A percentile compares a stretch with the other conserved stretches of the same genome.
These are phyloP conservation scores for Colletotrichum horii DNA, from an alignment of 2,329 filamentous ascomycete genomes.

Conservation along the genomic window DNA sequence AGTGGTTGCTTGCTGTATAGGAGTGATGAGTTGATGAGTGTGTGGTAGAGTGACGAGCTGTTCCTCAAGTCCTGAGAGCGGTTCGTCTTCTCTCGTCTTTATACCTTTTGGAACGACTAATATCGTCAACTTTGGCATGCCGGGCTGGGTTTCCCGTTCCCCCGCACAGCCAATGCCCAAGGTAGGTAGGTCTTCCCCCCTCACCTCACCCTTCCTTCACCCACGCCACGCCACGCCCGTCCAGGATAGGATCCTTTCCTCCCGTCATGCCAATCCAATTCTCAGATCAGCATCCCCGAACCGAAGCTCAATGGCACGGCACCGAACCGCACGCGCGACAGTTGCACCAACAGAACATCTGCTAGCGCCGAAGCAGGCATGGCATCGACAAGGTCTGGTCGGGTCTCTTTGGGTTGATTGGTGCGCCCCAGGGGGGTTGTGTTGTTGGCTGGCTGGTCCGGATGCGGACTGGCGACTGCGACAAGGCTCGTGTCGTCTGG, in stretches of 20 bases:
- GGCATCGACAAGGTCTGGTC: neutral
- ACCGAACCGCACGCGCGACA: neutral
- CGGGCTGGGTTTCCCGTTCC: conserved; percentile 11
- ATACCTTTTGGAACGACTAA: neutral
- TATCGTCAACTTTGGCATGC: conserved; percentile 1
- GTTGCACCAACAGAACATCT: neutral
- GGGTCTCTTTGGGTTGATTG: neutral
- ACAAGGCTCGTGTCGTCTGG: neutral
- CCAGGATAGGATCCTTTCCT: neutral
- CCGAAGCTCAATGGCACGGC: conserved; percentile 1
- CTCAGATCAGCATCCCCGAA: conserved; percentile 5
- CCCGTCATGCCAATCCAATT: neutral
- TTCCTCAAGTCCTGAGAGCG: neutral
- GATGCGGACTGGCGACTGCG: neutral
- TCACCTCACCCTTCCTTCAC: neutral
- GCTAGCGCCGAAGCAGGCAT: neutral
- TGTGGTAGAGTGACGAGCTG: neutral
- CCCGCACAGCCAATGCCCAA: neutral
- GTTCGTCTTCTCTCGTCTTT: neutral
- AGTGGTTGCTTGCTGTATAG: neutral
- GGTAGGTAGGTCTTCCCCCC: neutral
- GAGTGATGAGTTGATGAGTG: neutral
- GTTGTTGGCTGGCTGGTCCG: neutral
- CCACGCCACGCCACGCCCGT: neutral
- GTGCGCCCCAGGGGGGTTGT: neutral